phyloP scores from a whole-genome alignment of 805 yeast genomes.

The Kregervanrija fluxuum region DNA sequence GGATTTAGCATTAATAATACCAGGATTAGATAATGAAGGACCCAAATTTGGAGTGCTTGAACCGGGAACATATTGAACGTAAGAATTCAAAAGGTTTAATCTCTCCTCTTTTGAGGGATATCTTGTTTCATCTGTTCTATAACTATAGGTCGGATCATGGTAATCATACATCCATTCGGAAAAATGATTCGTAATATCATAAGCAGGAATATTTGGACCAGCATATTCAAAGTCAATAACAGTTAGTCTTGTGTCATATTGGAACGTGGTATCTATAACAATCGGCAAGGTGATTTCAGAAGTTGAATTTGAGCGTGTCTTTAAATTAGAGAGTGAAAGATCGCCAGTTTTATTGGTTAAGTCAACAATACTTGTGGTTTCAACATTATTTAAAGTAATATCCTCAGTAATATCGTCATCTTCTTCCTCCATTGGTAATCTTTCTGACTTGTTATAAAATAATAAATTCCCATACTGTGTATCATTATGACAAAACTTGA shows the following conservation, averaged over 20 bases:
- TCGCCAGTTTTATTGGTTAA: slow-evolving; percentile 13
- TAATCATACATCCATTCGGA: slow-evolving; percentile 97
- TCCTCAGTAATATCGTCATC: slow-evolving; percentile 16
- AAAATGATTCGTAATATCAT: slow-evolving; percentile 88
- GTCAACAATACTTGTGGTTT: slow-evolving; percentile 4
- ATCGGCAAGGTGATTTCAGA: slow-evolving; percentile 18
- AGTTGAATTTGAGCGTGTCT: slow-evolving; percentile 4
- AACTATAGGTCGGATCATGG: slow-evolving; percentile 48
- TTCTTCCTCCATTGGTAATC: slow-evolving; percentile 20
- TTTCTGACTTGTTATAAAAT: slow-evolving; percentile 33
- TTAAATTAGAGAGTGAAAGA: slow-evolving; percentile 10
- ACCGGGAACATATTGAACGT: slow-evolving; percentile 53
- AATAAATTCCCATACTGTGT: slow-evolving; percentile 93
- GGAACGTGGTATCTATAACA: slow-evolving; percentile 23
- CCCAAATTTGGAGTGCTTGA: slow-evolving; percentile 20
- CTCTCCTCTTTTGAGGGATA: slow-evolving; percentile 70
- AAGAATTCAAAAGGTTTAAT: slow-evolving; percentile 66
- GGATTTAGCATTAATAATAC: slow-evolving; percentile 7
- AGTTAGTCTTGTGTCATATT: slow-evolving; percentile 60
- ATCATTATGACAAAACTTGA: slow-evolving; percentile 91
- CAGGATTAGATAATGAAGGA: slow-evolving; percentile 13
- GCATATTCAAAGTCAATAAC: slow-evolving; percentile 97
- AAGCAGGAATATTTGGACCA: slow-evolving; percentile 84
- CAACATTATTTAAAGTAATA: neutral
- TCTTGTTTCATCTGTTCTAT: slow-evolving; percentile 44